A percentile compares a stretch with the other conserved stretches of the same genome.
These are phyloP conservation scores for Salix exigua DNA, from an alignment of 345 rosid species.

Conservation along the genomic window DNA sequence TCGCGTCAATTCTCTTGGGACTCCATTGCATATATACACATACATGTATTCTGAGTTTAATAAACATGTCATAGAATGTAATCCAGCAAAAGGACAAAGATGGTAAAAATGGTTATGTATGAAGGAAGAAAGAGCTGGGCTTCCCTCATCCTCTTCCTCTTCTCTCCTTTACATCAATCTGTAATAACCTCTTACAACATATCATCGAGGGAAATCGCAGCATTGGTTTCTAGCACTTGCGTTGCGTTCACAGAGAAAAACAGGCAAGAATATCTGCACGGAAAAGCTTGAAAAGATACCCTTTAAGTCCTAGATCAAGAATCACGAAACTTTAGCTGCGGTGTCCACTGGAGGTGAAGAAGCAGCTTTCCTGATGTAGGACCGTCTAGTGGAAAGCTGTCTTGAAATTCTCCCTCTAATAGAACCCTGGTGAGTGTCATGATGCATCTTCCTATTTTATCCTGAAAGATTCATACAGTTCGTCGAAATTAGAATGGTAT, in stretches of 20 bases:
- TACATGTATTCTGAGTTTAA: too few species aligned
- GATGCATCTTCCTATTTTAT: slow-evolving; percentile 71
- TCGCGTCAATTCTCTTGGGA: too few species aligned
- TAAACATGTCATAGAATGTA: too few species aligned
- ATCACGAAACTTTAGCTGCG: slow-evolving; percentile 59
- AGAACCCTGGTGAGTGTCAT: slow-evolving; percentile 81
- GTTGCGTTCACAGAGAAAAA: not conserved
- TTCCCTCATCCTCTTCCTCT: not conserved
- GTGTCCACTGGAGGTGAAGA: slow-evolving; percentile 72
- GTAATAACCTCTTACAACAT: slow-evolving; percentile 1
- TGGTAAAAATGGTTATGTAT: not conserved
- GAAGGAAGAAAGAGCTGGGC: not conserved
- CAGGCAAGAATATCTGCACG: not conserved
- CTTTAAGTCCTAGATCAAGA: slow-evolving; percentile 9
- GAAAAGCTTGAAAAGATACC: not conserved
- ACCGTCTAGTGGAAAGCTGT: slow-evolving; percentile 50
- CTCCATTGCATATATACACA: too few species aligned
- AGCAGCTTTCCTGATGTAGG: slow-evolving; percentile 64
- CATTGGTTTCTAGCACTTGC: not conserved
- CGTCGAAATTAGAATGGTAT: not conserved
- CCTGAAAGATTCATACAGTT: slow-evolving; percentile 37
- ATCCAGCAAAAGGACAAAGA: too few species aligned
- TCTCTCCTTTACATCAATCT: not conserved
- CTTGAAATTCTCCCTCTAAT: slow-evolving; percentile 72
- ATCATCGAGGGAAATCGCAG: not conserved